Percentiles rank a stretch among this genome's conserved stretches.
phyloP scores from a whole-genome alignment of 768 basidiomycete species.

The Rhizopogon roseolus region DNA sequence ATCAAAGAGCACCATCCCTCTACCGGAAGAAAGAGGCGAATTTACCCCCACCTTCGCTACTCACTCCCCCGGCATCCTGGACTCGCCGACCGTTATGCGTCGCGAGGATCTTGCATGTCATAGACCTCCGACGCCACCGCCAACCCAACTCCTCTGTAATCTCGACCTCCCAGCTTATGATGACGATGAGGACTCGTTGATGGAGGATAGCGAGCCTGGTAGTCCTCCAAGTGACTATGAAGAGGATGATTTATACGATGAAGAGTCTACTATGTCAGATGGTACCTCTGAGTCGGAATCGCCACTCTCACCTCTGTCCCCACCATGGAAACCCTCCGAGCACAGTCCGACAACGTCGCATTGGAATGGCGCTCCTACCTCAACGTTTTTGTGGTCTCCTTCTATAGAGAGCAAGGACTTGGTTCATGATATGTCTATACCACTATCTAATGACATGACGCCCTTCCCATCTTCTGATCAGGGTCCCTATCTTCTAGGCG shows the following conservation, averaged over 20 bases:
- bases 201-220: conserved; percentile 11
- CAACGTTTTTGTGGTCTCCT: conserved; percentile 13
- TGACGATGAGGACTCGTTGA: conserved; percentile 10
- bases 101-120: conserved; percentile 24
- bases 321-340: conserved; percentile 21
- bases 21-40: conserved; percentile 22
- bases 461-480: conserved; percentile 9
- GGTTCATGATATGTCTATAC: conserved; percentile 1
- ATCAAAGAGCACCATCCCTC: conserved; percentile 18
- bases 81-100: conserved; percentile 30
- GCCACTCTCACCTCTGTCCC: conserved; percentile 32
- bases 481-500: conserved; percentile 20
- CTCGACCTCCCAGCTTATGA: conserved; percentile 34
- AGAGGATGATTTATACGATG: conserved; percentile 15
- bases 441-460: conserved; percentile 10
- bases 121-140: conserved; percentile 37
- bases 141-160: conserved; percentile 34
- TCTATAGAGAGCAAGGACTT: conserved; percentile 9
- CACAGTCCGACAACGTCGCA: conserved; percentile 9
- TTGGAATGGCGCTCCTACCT: conserved; percentile 11
- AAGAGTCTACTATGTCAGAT: conserved; percentile 10
- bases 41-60: conserved; percentile 16
- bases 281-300: conserved; percentile 8
- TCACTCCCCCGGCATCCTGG: conserved; percentile 27
- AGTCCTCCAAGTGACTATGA: conserved; percentile 12